A percentile compares a stretch with the other conserved stretches of the same genome.
phyloP scores from a whole-genome alignment of 2,329 filamentous ascomycete species.

The Didymella pinodella region DNA sequence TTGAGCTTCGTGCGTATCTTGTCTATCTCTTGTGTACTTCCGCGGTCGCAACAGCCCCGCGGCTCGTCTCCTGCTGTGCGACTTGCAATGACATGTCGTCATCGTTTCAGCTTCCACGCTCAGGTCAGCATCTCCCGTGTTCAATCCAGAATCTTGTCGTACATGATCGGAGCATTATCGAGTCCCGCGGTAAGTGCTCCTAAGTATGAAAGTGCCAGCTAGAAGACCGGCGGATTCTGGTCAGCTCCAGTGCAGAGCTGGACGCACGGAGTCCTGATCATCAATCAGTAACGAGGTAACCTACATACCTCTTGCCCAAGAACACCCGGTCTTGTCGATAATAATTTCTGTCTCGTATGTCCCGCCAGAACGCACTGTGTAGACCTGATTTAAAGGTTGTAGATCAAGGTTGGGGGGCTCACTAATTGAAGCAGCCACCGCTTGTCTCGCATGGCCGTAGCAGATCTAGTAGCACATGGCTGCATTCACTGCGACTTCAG shows the following conservation, averaged over 20 bases:
- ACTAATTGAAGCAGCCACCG: neutral
- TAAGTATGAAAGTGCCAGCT: neutral
- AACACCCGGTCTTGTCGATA: neutral
- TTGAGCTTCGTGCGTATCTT: neutral
- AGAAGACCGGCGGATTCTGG: neutral
- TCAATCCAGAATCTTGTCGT: no score
- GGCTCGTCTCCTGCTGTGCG: neutral
- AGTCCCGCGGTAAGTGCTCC: neutral
- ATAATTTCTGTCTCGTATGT: neutral
- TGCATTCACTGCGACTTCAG: slow-evolving; percentile 1
- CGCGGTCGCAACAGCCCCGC: neutral
- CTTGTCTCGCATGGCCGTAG: slow-evolving; percentile 7
- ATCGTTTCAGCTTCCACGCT: neutral
- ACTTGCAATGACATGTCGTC: neutral
- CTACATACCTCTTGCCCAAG: neutral
- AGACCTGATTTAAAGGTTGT: slow-evolving; percentile 1
- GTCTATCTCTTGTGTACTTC: neutral
- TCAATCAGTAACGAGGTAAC: neutral
- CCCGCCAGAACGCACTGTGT: neutral
- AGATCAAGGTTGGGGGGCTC: neutral
- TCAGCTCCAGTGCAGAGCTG: neutral
- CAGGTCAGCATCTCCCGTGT: neutral
- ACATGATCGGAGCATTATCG: neutral
- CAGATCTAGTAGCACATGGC: slow-evolving; percentile 3
- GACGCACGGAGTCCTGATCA: no score